These are phyloP conservation scores for Aspergillus kassunensis DNA, from an alignment of 495 filamentous ascomycete species.

Conservation along the genomic window DNA sequence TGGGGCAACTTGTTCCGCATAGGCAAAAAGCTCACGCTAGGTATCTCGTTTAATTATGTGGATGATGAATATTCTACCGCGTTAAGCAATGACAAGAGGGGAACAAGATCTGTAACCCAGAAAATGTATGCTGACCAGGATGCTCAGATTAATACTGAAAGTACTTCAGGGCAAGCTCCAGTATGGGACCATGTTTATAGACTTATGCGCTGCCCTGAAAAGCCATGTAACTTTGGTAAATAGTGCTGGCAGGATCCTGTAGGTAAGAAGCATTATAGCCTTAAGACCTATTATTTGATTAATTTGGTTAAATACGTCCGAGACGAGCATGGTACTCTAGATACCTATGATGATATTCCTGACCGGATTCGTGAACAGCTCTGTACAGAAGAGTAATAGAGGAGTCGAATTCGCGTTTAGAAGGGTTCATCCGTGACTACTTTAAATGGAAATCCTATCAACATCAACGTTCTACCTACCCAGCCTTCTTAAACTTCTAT, in stretches of 20 bases:
- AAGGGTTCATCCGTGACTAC: not conserved
- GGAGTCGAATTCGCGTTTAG: conserved; percentile 8
- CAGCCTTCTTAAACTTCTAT: conserved; percentile 3
- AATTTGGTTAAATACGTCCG: conserved; percentile 23
- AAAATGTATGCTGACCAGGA: conserved; percentile 2
- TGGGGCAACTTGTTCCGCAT: conserved; percentile 9
- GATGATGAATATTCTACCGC: not conserved
- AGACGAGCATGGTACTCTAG: conserved; percentile 18
- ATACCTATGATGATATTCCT: conserved; percentile 27
- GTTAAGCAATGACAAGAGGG: conserved; percentile 1
- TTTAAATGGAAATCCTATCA: conserved; percentile 12
- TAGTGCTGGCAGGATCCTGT: conserved; percentile 31
- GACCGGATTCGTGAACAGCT: conserved; percentile 23
- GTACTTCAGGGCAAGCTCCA: not conserved
- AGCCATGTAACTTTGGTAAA: not conserved
- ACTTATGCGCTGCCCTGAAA: conserved; percentile 24
- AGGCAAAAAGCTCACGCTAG: conserved; percentile 5
- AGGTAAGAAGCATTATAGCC: conserved; percentile 29
- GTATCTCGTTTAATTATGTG: conserved; percentile 7
- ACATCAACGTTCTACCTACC: conserved; percentile 21
- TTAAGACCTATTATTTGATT: conserved; percentile 25
- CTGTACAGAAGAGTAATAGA: conserved; percentile 29
- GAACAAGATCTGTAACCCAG: not conserved
- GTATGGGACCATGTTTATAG: conserved; percentile 29
- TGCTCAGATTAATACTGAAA: conserved; percentile 3